Conservation (phyloP, 495 filamentous ascomycete species). For the Aspergillus sparsus region DNA sequence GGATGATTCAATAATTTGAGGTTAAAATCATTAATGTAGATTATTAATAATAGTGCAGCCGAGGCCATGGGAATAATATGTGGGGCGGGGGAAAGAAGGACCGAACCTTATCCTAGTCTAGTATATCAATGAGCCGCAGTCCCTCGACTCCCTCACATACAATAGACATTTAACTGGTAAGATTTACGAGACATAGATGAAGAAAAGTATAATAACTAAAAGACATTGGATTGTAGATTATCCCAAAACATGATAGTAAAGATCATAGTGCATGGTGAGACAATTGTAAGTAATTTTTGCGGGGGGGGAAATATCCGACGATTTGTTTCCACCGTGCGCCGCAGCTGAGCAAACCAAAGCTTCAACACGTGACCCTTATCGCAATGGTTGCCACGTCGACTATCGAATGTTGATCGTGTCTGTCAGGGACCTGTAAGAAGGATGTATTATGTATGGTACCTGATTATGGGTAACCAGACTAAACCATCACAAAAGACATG, state of each 20-base stretch:
- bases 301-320: background rate
- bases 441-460: background rate
- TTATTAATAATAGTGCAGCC: conserved; percentile 4
- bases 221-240: too few relatives aligned
- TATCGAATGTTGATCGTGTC: background rate
- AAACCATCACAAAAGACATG: conserved; percentile 12
- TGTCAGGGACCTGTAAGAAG: background rate
- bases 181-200: too few relatives aligned
- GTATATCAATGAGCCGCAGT: background rate
- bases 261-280: too few relatives aligned
- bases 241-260: too few relatives aligned
- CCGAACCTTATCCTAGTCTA: background rate
- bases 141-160: too few relatives aligned
- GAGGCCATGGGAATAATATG: background rate
- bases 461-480: background rate
- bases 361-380: background rate
- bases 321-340: background rate
- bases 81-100: conserved; percentile 1
- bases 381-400: background rate
- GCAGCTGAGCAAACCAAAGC: background rate
- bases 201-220: too few relatives aligned
- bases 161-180: too few relatives aligned
- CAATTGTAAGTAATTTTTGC: background rate
- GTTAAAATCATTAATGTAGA: conserved; percentile 1
- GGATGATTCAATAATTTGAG: background rate